A percentile compares a stretch with the other conserved stretches of the same genome.
These are phyloP conservation scores for Boletus insuetus DNA, from an alignment of 768 basidiomycete genomes.

Conservation along the genomic window DNA sequence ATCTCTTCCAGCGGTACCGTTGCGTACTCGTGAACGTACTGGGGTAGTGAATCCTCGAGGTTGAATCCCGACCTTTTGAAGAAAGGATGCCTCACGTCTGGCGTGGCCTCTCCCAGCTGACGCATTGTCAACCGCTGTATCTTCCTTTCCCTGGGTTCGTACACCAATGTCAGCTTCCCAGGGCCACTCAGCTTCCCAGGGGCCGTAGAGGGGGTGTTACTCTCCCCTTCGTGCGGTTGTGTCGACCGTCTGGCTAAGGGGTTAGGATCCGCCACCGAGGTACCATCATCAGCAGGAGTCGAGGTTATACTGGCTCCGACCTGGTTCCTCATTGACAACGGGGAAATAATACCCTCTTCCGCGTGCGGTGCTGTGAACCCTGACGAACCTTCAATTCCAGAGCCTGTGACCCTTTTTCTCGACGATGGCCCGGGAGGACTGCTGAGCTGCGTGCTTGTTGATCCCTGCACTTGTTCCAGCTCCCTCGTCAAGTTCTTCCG, in stretches of 20 bases:
- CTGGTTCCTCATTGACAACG: slow-evolving; percentile 7
- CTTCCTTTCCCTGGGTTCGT: slow-evolving; percentile 54
- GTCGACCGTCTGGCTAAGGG: slow-evolving; percentile 9
- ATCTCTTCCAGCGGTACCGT: slow-evolving; percentile 81
- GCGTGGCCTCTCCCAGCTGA: slow-evolving; percentile 85
- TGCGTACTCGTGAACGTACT: slow-evolving; percentile 85
- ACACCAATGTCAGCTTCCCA: slow-evolving; percentile 38
- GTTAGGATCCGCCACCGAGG: background rate
- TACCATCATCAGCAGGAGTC: slow-evolving; percentile 9
- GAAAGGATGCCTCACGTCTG: slow-evolving; percentile 84
- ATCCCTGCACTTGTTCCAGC: slow-evolving; percentile 68
- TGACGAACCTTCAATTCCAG: slow-evolving; percentile 9
- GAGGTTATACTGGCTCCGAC: background rate
- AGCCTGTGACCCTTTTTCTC: slow-evolving; percentile 36
- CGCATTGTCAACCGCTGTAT: slow-evolving; percentile 83
- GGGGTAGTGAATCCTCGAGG: slow-evolving; percentile 79
- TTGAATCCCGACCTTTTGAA: slow-evolving; percentile 84
- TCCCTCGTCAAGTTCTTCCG: slow-evolving; percentile 75
- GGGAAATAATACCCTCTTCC: slow-evolving; percentile 3
- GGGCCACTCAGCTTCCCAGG: background rate
- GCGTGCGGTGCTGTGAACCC: slow-evolving; percentile 3
- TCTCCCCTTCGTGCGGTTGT: slow-evolving; percentile 18
- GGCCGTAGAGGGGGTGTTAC: background rate
- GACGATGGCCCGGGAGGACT: slow-evolving; percentile 30
- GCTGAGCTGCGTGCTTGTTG: slow-evolving; percentile 47